Conservation (phyloP, 1,284 basidiomycete species). For the Ceratobasidium sp. region DNA sequence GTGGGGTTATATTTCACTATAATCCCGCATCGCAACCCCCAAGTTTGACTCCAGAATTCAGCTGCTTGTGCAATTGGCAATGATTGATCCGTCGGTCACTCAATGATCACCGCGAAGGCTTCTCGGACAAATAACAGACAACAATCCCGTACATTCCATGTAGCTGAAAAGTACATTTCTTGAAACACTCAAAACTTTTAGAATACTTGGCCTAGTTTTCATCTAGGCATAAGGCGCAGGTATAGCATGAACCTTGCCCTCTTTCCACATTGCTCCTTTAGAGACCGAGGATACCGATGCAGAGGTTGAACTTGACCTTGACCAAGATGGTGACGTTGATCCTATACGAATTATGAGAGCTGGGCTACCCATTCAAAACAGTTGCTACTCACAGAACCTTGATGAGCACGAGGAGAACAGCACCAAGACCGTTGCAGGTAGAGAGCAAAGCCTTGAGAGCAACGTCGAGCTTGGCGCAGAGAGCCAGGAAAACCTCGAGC, state of each 20-base stretch:
- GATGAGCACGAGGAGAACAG: constrained; percentile 27
- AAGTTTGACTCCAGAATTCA: not conserved
- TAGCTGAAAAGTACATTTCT: constrained; percentile 10
- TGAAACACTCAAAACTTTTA: not conserved
- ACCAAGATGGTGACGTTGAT: constrained; percentile 39
- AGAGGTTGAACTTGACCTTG: constrained; percentile 41
- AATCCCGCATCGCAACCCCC: not conserved
- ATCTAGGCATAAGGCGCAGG: not conserved
- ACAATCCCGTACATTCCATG: not conserved
- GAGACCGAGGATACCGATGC: constrained; percentile 41
- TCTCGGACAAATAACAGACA: constrained; percentile 15
- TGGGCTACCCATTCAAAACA: not conserved
- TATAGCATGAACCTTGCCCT: not conserved
- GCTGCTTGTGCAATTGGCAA: not conserved
- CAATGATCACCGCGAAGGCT: constrained; percentile 4
- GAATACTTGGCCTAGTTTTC: not conserved
- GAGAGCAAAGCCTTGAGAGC: constrained; percentile 27
- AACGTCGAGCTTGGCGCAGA: constrained; percentile 38
- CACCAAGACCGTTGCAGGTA: constrained; percentile 43
- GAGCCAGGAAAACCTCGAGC: constrained; percentile 24
- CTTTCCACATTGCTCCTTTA: not conserved
- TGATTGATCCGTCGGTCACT: not conserved
- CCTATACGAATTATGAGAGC: not conserved
- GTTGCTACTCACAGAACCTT: constrained; percentile 26
- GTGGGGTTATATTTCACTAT: not conserved